Conservation (phyloP, 441 rosid genomes). For the Erysimum cheiri region DNA sequence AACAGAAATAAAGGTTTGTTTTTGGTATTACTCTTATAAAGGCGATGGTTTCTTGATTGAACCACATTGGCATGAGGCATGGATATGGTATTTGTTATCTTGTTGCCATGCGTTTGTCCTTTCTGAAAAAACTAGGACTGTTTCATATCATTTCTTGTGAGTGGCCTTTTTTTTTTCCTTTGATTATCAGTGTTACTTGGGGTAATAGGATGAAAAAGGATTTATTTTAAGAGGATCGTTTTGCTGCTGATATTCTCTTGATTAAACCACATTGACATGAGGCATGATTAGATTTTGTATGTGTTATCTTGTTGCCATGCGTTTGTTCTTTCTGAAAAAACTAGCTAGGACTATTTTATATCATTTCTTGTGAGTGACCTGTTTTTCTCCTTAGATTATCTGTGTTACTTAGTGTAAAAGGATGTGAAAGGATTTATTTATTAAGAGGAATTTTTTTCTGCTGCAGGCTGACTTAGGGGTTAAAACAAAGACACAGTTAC, state of each 20-base stretch:
- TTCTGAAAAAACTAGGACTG: slow-evolving; percentile 10
- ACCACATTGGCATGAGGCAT: background rate
- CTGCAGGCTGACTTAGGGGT: slow-evolving; percentile 95
- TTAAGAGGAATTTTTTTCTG: slow-evolving; percentile 18
- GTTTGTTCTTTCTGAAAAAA: slow-evolving; percentile 20
- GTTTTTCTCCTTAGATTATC: slow-evolving; percentile 5
- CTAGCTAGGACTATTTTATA: slow-evolving; percentile 23
- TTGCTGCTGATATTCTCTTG: slow-evolving; percentile 30
- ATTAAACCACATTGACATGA: slow-evolving; percentile 14
- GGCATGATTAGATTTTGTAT: slow-evolving; percentile 5
- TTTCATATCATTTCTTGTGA: slow-evolving; percentile 33
- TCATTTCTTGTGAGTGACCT: slow-evolving; percentile 32
- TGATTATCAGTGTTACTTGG: slow-evolving; percentile 5
- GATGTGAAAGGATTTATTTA: slow-evolving; percentile 16
- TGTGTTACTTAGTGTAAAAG: slow-evolving; percentile 13
- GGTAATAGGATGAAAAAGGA: slow-evolving; percentile 16
- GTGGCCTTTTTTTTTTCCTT: slow-evolving; percentile 17
- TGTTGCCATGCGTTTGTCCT: slow-evolving; percentile 30
- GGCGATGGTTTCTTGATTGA: slow-evolving; percentile 26
- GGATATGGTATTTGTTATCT: slow-evolving; percentile 2
- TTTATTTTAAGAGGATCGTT: slow-evolving; percentile 25
- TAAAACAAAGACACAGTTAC: slow-evolving; percentile 97
- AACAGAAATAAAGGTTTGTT: slow-evolving; percentile 78
- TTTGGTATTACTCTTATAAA: slow-evolving; percentile 12
- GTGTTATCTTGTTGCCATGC: slow-evolving; percentile 26